Percentiles rank a stretch among this genome's conserved stretches.
phyloP scores from a whole-genome alignment of 2,329 filamentous ascomycete genomes.

The Verticillium isaacii region DNA sequence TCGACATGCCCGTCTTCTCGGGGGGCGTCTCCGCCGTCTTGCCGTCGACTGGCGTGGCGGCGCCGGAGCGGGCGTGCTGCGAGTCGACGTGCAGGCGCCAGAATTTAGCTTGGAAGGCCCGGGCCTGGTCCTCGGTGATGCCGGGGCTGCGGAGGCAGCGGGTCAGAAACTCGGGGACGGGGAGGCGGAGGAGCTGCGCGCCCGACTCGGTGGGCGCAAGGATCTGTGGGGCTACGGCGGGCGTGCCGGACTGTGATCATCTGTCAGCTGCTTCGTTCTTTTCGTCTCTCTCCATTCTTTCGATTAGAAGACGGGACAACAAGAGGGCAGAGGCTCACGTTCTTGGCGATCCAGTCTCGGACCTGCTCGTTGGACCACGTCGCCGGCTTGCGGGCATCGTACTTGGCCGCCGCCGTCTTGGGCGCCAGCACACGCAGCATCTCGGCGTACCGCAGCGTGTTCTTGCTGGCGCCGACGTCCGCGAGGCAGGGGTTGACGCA shows the following conservation, averaged over 20 bases:
- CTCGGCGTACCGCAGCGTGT: conserved; percentile 44
- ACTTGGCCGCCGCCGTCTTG: conserved; percentile 14
- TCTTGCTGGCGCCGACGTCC: conserved; percentile 39
- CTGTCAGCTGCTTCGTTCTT: background rate
- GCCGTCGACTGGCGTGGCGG: background rate
- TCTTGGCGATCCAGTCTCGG: conserved; percentile 32
- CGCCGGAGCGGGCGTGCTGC: conserved; percentile 11
- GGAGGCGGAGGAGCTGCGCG: conserved; percentile 34
- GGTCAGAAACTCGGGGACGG: conserved; percentile 30
- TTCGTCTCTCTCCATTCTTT: too few relatives aligned
- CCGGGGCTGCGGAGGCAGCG: conserved; percentile 32
- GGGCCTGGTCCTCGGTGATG: conserved; percentile 31
- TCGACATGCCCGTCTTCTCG: conserved; percentile 14
- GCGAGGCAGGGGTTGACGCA: conserved; percentile 42
- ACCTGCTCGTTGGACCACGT: conserved; percentile 35
- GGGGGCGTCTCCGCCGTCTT: conserved; percentile 2
- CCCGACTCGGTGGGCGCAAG: conserved; percentile 36
- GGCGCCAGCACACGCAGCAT: conserved; percentile 35
- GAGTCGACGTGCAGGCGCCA: conserved; percentile 38
- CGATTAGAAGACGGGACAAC: too few relatives aligned
- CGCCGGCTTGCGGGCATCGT: conserved; percentile 22
- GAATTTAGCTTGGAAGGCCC: conserved; percentile 34
- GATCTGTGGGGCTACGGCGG: conserved; percentile 23
- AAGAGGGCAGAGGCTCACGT: conserved; percentile 24
- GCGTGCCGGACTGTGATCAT: conserved; percentile 29